Percentiles rank a stretch among this genome's conserved stretches.
These are phyloP conservation scores for Sporothrix euskadiensis DNA, from an alignment of 2,329 filamentous ascomycete species.

Conservation along the genomic window DNA sequence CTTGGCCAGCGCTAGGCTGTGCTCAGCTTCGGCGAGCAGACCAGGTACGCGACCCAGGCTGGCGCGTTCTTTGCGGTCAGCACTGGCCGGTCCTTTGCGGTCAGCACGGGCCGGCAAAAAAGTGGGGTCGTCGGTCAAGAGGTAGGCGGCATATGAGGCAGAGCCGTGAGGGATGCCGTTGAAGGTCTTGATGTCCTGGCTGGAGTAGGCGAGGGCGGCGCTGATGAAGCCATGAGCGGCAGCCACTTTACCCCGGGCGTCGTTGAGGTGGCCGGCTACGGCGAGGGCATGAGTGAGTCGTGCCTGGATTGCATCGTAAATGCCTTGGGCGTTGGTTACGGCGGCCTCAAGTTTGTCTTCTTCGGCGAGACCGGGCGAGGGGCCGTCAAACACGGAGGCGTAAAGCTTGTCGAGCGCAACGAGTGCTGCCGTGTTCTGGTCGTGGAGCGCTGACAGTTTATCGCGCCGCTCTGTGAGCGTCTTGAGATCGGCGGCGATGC, in stretches of 20 bases:
- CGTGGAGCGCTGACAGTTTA: background rate
- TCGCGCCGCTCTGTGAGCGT: background rate
- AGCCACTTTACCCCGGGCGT: background rate
- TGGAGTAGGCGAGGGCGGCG: background rate
- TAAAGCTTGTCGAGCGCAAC: background rate
- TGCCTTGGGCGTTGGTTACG: background rate
- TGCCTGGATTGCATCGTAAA: slow-evolving; percentile 21
- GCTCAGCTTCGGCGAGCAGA: background rate
- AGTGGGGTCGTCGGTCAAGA: background rate
- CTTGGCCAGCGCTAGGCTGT: slow-evolving; percentile 8
- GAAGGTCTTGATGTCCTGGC: slow-evolving; percentile 9
- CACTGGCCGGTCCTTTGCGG: too few species aligned
- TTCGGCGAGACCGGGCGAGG: background rate
- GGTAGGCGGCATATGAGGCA: background rate
- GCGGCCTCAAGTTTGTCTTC: slow-evolving; percentile 4
- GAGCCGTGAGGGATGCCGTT: background rate
- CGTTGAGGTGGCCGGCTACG: slow-evolving; percentile 7
- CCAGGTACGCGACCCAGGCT: background rate
- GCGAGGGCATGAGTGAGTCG: background rate
- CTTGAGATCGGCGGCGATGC: background rate
- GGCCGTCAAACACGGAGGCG: background rate
- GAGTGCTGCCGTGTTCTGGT: slow-evolving; percentile 1
- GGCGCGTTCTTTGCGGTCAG: slow-evolving; percentile 8
- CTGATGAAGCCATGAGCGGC: background rate
- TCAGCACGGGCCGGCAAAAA: background rate